Base-by-base conservation (phyloP, 2,329 filamentous ascomycete species). In the Penicillium psychrosexuale region DNA sequence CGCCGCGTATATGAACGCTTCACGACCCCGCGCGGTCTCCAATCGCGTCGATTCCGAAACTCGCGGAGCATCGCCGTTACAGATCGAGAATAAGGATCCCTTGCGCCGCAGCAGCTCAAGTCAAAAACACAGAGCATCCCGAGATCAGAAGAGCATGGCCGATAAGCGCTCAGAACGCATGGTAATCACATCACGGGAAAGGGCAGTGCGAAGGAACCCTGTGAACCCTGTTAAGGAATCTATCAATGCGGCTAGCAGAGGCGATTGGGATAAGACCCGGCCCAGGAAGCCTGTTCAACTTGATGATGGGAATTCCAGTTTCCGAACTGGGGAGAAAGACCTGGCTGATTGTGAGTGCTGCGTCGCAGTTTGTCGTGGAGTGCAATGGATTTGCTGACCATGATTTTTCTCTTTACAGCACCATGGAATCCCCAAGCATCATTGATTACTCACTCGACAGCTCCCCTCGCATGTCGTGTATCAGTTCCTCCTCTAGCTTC, bases 361-460 rank as follows among this genome's bases (percentile, higher is more conserved):
- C 33, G 42, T 19, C 43, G 40, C 37, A 40, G n/a, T 24, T 42
- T 30, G 19, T 24, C 5, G n/a, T 22, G 19, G 13, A 31, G 27
- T 37, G 27, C 43, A 33, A 58, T 60, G 42, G 42, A 48, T 43
- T 55, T 34, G 46, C 58, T 67, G 43, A 66, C 61, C 17, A 19
- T 17, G 54, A 9, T 27, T 47, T 15, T 57, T 38, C 50, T 28
- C 51, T 40, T 46, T 61, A 56, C 62, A 72, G 75, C 69, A 48
- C 72, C 78, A 67, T 97, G 94, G 94, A 86, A 85, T 53, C 93
- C 94, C 0, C 83, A 90, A 69, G 93, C 86, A 8, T 87, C 83
- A 1, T 77, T 97, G 22, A 78, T 92, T 55, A 84, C 89, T 45
- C 82, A 84, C 57, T 85, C 84, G 8, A 82, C 82, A 24, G 85